Conservation (phyloP, 78 protist genomes). For the Planoprotostelium fungivorum region DNA sequence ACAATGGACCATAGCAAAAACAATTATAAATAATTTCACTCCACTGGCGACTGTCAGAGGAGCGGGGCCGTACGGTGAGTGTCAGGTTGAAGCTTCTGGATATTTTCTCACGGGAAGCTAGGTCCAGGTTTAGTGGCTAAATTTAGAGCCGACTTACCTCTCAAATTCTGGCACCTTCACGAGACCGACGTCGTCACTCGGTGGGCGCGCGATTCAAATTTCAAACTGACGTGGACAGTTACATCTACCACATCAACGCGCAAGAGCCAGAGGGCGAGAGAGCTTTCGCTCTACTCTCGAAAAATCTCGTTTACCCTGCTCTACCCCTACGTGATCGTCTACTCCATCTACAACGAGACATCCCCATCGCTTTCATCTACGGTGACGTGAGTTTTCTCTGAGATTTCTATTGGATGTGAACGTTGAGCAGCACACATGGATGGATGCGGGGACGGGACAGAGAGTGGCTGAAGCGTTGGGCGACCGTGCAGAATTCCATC, state of each 20-base stretch:
- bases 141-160: neutral
- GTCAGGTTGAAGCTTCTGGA: neutral
- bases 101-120: neutral
- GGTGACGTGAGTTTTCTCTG: neutral
- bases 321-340: neutral
- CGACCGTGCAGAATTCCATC: neutral
- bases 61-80: neutral
- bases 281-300: neutral
- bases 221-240: neutral
- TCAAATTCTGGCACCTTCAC: neutral
- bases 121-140: neutral
- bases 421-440: neutral
- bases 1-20: neutral
- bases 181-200: neutral
- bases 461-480: neutral
- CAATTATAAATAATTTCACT: neutral
- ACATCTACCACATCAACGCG: neutral
- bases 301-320: neutral
- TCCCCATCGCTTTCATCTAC: neutral
- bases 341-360: neutral
- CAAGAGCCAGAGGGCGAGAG: neutral
- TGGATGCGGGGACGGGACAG: neutral
- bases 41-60: neutral
- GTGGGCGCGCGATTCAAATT: neutral
- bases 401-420: neutral